These are phyloP conservation scores for Calonectria hongkongensis DNA, from an alignment of 2,329 filamentous ascomycete genomes.

Conservation along the genomic window DNA sequence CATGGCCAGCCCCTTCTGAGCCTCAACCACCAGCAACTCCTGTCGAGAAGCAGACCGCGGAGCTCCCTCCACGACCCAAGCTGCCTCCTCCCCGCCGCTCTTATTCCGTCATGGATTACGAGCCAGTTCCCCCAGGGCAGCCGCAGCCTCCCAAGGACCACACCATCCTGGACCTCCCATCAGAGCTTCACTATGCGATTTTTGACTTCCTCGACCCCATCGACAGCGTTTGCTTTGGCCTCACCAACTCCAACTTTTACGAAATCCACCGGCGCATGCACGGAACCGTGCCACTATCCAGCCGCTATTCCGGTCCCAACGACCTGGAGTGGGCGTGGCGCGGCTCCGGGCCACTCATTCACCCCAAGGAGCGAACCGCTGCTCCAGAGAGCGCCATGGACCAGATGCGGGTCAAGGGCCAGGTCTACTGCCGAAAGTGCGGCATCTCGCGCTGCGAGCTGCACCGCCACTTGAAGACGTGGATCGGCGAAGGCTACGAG, in stretches of 20 bases:
- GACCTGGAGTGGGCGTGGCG: conserved; percentile 80
- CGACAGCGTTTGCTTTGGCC: conserved; percentile 77
- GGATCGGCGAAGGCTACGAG: conserved; percentile 74
- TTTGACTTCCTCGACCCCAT: conserved; percentile 79
- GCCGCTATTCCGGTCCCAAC: conserved; percentile 76
- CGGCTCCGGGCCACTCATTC: conserved; percentile 68
- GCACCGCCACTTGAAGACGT: conserved; percentile 76
- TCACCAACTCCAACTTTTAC: conserved; percentile 76
- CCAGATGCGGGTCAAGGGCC: conserved; percentile 72
- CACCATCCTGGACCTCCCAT: conserved; percentile 71
- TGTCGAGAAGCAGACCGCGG: conserved; percentile 47
- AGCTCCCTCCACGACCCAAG: conserved; percentile 57
- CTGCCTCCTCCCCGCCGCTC: conserved; percentile 72
- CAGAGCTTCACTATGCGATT: conserved; percentile 76
- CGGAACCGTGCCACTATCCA: conserved; percentile 73
- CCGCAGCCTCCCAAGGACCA: conserved; percentile 68
- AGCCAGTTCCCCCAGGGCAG: conserved; percentile 67
- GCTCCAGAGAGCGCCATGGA: conserved; percentile 60
- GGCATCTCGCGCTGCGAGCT: conserved; percentile 77
- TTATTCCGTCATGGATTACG: conserved; percentile 77
- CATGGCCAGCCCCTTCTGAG: conserved; percentile 44
- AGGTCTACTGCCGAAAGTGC: conserved; percentile 78
- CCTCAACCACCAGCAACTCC: conserved; percentile 42
- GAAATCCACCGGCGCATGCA: conserved; percentile 74
- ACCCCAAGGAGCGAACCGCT: conserved; percentile 48